Evolutionary conservation across 2,329 filamentous ascomycete genomes (phyloP).

Genomic region (Pyricularia sp.): DNA sequence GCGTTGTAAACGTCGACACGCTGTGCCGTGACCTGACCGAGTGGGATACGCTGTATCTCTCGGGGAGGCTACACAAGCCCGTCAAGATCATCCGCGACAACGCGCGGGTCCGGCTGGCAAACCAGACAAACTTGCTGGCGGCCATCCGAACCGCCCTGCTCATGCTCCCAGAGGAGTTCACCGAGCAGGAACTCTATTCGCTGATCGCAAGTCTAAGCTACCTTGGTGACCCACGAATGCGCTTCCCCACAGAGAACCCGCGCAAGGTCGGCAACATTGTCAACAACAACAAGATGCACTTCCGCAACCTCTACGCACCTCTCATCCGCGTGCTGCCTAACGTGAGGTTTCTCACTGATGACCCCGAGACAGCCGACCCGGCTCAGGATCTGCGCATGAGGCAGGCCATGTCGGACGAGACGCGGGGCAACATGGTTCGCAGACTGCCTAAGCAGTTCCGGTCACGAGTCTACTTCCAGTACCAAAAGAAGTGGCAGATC

Average conservation of each 20-base stretch:
- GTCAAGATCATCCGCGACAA: slow-evolving; percentile 96
- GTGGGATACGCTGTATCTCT: slow-evolving; percentile 94
- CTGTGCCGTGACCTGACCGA: slow-evolving; percentile 73
- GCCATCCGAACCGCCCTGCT: slow-evolving; percentile 82
- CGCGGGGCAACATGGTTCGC: slow-evolving; percentile 91
- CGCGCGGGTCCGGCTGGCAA: slow-evolving; percentile 79
- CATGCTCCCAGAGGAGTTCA: slow-evolving; percentile 71
- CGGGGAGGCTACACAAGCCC: slow-evolving; percentile 88
- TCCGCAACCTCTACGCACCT: slow-evolving; percentile 80
- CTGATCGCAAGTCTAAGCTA: slow-evolving; percentile 91
- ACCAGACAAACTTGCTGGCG: slow-evolving; percentile 89
- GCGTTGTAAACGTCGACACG: slow-evolving; percentile 87
- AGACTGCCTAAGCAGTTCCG: slow-evolving; percentile 79
- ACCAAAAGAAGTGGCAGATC: slow-evolving; percentile 81
- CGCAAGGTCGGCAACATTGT: slow-evolving; percentile 93
- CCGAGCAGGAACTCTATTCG: slow-evolving; percentile 75
- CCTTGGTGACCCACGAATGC: slow-evolving; percentile 92
- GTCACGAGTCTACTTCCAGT: slow-evolving; percentile 83
- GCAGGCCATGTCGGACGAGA: slow-evolving; percentile 87
- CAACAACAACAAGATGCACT: slow-evolving; percentile 77
- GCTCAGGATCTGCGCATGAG: slow-evolving; percentile 53
- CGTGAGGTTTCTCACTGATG: slow-evolving; percentile 60
- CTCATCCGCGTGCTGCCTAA: slow-evolving; percentile 86
- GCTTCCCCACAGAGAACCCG: slow-evolving; percentile 76
- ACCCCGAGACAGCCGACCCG: slow-evolving; percentile 26